Evolutionary conservation across 192 early-diverging fungal genomes (phyloP).

Genomic region (Coemansia sp.): DNA sequence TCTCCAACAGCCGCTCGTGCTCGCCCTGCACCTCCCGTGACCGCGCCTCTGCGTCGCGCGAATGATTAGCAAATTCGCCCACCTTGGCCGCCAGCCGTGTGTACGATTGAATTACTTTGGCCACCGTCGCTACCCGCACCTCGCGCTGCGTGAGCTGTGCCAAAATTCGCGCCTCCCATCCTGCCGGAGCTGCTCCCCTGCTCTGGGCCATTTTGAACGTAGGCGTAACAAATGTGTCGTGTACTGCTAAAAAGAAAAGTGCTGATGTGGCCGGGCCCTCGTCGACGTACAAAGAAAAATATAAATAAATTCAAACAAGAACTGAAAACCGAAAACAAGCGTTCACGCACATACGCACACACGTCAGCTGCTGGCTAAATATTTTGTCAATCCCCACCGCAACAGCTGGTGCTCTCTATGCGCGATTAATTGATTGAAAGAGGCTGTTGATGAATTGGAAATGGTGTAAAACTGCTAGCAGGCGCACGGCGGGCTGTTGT

Average conservation of each 20-base stretch:
- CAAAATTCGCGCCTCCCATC: constrained; percentile 46
- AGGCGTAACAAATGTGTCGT: background rate
- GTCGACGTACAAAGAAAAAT: no score
- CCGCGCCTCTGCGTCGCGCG: constrained; percentile 41
- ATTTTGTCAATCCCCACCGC: background rate
- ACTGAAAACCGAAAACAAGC: background rate
- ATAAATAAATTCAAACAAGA: background rate
- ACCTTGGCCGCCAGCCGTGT: constrained; percentile 41
- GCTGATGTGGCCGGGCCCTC: no score
- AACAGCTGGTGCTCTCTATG: background rate
- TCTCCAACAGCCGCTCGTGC: constrained; percentile 44
- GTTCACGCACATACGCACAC: background rate
- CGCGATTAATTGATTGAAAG: background rate
- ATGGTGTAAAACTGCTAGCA: constrained; percentile 54
- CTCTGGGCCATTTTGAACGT: constrained; percentile 16
- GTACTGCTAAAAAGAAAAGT: background rate
- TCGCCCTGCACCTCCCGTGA: constrained; percentile 45
- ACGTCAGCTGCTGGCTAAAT: constrained; percentile 1
- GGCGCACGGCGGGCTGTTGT: constrained; percentile 63
- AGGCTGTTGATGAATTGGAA: background rate
- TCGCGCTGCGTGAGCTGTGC: constrained; percentile 49
- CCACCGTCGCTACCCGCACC: constrained; percentile 43
- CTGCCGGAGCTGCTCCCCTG: constrained; percentile 8
- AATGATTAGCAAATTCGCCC: constrained; percentile 42
- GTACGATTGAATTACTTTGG: constrained; percentile 50